Evolutionary conservation across 1,284 basidiomycete genomes (phyloP), one percentile per base, ranked within the genome.

Genomic region (Leccinum subrobustum): DNA sequence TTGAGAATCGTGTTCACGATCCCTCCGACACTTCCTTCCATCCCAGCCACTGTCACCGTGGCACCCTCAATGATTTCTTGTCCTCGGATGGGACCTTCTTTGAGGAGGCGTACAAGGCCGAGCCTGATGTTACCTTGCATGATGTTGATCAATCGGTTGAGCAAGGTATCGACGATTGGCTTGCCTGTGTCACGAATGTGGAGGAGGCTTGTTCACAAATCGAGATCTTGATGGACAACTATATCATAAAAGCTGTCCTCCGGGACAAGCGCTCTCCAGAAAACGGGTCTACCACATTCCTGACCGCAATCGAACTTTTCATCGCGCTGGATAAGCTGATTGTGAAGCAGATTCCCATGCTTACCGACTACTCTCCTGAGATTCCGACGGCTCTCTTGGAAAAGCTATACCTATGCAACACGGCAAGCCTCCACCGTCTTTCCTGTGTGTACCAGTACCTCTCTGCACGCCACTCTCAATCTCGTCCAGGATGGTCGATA

Each of bases 131-230:
- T 14, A 62, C 73, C 0, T 65, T 79, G 0, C 69, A 65, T 3
- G 77, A 81, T 61, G 71, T 81, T 14, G 78, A 79, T 60, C 54
- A 47, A 12, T 63, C 67, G 1, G 67, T 79, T 14, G 56, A 70
- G 14, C 51, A 68, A 1, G 55, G 58, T 16, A 60, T 81, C 6
- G 73, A 75, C 25, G 37, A 6, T 16, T 78, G 29, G 29, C 29
- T 29, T 29, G 29, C 29, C 29, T 29, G 29, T 29, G 29, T 29
- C 29, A 9, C 8, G 77, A 44, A 44, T 20, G 3, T 44, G 18
- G 42, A 44, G 42, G 42, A 18, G 11, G 42, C 42, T 20, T 44
- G 42, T 11, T 44, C 42, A 44, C n/a, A 0, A 11, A 44, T 44
- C 5, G n/a, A 44, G 42, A 44, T 44, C 42, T 20, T 44, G 42